phyloP scores from a whole-genome alignment of 108 stramenopile species.

The Cyclostephanos invisitatus region DNA sequence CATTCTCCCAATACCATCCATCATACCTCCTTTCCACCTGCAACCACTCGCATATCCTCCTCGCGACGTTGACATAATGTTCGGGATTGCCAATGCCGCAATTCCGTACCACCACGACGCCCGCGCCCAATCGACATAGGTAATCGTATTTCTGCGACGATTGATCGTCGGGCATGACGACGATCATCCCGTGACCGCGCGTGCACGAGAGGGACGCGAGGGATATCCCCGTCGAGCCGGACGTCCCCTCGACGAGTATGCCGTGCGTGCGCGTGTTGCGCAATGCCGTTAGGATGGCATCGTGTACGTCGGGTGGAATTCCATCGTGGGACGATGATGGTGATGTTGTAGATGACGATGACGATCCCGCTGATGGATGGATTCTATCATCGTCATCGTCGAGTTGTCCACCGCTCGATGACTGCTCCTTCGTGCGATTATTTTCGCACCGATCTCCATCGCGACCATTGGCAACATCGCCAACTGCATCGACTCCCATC shows the following conservation, averaged over 20 bases:
- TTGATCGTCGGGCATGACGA: slow-evolving; percentile 97
- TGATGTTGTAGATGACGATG: background rate
- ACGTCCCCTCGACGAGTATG: slow-evolving; percentile 94
- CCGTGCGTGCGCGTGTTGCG: slow-evolving; percentile 63
- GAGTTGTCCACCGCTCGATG: background rate
- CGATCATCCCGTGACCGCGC: slow-evolving; percentile 84
- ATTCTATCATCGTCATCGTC: background rate
- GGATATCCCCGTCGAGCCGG: slow-evolving; percentile 96
- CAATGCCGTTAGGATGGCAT: slow-evolving; percentile 56
- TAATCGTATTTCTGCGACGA: slow-evolving; percentile 81
- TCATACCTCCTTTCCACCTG: slow-evolving; percentile 49
- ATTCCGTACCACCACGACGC: slow-evolving; percentile 82
- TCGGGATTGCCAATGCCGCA: slow-evolving; percentile 91
- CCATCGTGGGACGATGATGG: background rate
- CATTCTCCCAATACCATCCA: slow-evolving; percentile 34
- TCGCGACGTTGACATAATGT: slow-evolving; percentile 93
- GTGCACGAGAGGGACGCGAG: slow-evolving; percentile 82
- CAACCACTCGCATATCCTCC: slow-evolving; percentile 57
- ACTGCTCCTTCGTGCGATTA: background rate
- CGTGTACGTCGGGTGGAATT: slow-evolving; percentile 31
- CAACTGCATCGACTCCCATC: background rate
- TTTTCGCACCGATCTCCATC: background rate
- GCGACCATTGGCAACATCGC: background rate
- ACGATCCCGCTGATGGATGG: background rate
- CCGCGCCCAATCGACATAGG: slow-evolving; percentile 74